Evolutionary conservation across 2,329 filamentous ascomycete genomes (phyloP), one percentile per base, ranked within the genome.

Genomic region (Colletotrichum truncatum): DNA sequence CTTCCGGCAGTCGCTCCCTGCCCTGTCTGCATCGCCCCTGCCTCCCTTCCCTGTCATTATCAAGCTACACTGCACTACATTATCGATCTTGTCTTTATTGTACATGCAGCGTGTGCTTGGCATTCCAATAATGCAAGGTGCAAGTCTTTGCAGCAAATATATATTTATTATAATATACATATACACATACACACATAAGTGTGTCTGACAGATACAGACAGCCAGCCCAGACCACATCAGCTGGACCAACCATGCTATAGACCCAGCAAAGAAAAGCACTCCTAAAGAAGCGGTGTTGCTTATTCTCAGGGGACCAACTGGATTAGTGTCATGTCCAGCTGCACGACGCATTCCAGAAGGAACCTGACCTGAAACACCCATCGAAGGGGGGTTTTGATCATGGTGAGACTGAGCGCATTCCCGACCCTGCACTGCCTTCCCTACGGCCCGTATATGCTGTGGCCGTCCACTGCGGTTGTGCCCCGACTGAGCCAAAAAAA

Each of bases 341-440:
- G 26, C 28, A 25, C 46, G 16, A 54, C 21, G 56, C 32, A 61
- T 43, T 54, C 57, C 36, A 51, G 56, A 61, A 61, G 62, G 62
- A 55, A 51, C 49, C 34, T 30, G 34, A 65, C 49, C 62, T 65
- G 49, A 65, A 62, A 62, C 57, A 62, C 26, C 21, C 48, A 39
- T 45, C 48, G 18, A 49, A 30, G 25, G 56, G 48, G 56, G 48
- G n/a, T 28, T 26, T 14, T 34, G 48, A 23, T 16, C 28, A 26
- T 36, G 45, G 38, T 60, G 48, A 60, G 62, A 61, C 62, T 49
- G 62, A 54, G 62, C 62, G 49, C 41, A 18, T n/a, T n/a, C n/a
- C n/a, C n/a, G n/a, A n/a, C n/a, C n/a, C n/a, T n/a, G n/a, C n/a
- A n/a, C n/a, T n/a, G n/a, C n/a, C n/a, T n/a, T n/a, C n/a, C n/a